A percentile compares a stretch with the other conserved stretches of the same genome.
Conservation (phyloP, 2,329 filamentous ascomycete species). For the Pseudopyricularia cyperi region DNA sequence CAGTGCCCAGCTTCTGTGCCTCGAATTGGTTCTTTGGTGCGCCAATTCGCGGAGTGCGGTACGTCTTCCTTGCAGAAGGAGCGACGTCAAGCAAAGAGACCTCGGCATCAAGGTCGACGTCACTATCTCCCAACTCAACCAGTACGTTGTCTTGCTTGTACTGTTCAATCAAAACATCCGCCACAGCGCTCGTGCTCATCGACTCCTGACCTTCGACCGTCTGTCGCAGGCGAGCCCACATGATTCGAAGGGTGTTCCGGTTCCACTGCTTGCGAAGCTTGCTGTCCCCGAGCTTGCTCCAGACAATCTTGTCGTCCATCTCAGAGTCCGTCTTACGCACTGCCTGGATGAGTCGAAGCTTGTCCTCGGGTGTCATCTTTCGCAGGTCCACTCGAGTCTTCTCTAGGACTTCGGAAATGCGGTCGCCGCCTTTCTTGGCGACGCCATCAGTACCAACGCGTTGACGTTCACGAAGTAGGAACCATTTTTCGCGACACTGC, state of each 20-base stretch:
- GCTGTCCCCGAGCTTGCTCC: constrained; percentile 23
- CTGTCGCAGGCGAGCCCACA: constrained; percentile 10
- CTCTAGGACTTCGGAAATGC: constrained; percentile 12
- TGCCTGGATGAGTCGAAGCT: constrained; percentile 26
- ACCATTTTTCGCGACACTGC: constrained; percentile 59
- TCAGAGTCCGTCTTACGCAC: constrained; percentile 26
- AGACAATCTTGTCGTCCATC: constrained; percentile 34
- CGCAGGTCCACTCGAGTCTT: constrained; percentile 28
- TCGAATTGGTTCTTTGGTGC: neutral
- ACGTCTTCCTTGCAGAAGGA: neutral
- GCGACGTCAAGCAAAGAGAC: neutral
- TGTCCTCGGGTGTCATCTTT: constrained; percentile 29
- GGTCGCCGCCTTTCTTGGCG: constrained; percentile 8
- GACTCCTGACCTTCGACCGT: constrained; percentile 6
- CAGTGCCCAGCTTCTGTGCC: neutral
- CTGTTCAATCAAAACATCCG: constrained; percentile 6
- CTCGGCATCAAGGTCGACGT: constrained; percentile 4
- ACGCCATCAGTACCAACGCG: neutral
- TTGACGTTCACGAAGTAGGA: constrained; percentile 20
- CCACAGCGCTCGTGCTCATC: constrained; percentile 5
- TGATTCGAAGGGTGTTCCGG: constrained; percentile 7
- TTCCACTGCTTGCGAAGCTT: constrained; percentile 6
- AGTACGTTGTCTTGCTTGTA: constrained; percentile 4
- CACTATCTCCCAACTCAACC: constrained; percentile 5
- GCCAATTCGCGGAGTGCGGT: neutral